Percentiles rank a stretch among this genome's conserved stretches.
Conservation (phyloP, 2,329 filamentous ascomycete species). For the Trichoderma sp. region DNA sequence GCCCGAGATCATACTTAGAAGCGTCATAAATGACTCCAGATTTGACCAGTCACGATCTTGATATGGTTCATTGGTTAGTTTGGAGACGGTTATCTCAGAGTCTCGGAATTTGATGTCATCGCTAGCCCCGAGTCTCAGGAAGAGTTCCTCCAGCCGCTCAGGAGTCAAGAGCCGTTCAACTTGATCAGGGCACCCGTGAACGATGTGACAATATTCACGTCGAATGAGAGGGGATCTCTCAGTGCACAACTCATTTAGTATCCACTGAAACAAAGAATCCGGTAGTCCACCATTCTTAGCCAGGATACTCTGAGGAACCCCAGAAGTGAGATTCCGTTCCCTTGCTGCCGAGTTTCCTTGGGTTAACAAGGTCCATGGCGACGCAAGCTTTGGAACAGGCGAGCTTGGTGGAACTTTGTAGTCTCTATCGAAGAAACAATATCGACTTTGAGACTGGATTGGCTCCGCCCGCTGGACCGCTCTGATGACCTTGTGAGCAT, state of each 20-base stretch:
- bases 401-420: slow-evolving; percentile 28
- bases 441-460: slow-evolving; percentile 36
- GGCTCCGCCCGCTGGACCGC: slow-evolving; percentile 52
- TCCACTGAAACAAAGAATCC: slow-evolving; percentile 65
- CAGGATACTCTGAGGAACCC: slow-evolving; percentile 55
- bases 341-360: slow-evolving; percentile 45
- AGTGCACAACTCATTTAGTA: slow-evolving; percentile 56
- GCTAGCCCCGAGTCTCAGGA: slow-evolving; percentile 56
- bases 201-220: slow-evolving; percentile 58
- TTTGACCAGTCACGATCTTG: slow-evolving; percentile 45
- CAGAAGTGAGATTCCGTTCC: slow-evolving; percentile 59
- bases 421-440: slow-evolving; percentile 50
- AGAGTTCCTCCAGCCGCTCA: slow-evolving; percentile 49
- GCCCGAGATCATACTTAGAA: slow-evolving; percentile 40
- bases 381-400: slow-evolving; percentile 32
- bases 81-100: slow-evolving; percentile 25
- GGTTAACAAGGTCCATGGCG: slow-evolving; percentile 48
- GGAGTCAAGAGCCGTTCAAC: slow-evolving; percentile 45
- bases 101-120: slow-evolving; percentile 40
- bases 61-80: slow-evolving; percentile 30
- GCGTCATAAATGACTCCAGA: slow-evolving; percentile 42
- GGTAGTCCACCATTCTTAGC: slow-evolving; percentile 44
- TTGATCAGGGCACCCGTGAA: slow-evolving; percentile 44
- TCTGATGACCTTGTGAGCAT: slow-evolving; percentile 43
- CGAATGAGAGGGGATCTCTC: slow-evolving; percentile 56